phyloP scores from a whole-genome alignment of 345 rosid genomes.

The Passiflora organensis region DNA sequence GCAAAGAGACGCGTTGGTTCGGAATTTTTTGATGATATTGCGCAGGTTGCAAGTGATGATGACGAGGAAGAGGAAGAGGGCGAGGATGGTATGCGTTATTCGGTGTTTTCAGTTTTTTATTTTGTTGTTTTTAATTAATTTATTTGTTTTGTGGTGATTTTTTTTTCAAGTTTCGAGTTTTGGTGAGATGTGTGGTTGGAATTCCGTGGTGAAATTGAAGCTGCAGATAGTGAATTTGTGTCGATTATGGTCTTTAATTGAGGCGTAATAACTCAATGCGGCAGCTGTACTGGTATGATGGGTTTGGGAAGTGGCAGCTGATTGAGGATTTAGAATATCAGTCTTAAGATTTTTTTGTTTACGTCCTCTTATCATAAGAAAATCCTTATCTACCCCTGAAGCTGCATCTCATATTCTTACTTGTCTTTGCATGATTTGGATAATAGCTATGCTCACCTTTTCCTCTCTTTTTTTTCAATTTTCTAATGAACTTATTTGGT shows the following conservation, averaged over 20 bases:
- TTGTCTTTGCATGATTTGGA: too few species aligned
- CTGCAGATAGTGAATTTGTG: background rate
- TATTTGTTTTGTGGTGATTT: background rate
- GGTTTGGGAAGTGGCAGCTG: too few species aligned
- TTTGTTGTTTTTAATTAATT: background rate
- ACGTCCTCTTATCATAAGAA: too few species aligned
- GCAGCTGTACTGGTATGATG: too few species aligned
- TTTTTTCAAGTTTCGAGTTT: background rate
- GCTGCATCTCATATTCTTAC: too few species aligned
- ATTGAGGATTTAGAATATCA: too few species aligned
- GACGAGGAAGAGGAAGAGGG: conserved; percentile 86
- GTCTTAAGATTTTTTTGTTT: too few species aligned
- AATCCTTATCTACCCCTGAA: too few species aligned
- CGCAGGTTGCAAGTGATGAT: conserved; percentile 73
- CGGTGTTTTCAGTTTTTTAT: background rate
- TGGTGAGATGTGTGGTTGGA: background rate
- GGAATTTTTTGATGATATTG: conserved; percentile 60
- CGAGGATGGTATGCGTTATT: conserved; percentile 53
- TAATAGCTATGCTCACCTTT: too few species aligned
- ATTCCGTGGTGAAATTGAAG: background rate
- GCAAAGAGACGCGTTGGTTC: conserved; percentile 36
- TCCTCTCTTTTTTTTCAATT: background rate
- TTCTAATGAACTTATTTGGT: too few species aligned
- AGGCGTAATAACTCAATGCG: too few species aligned
- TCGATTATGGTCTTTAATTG: too few species aligned